Evolutionary conservation across 352 stramenopile species (phyloP), one percentile per base, ranked within the genome.

Genomic region (Peronospora farinosa): DNA sequence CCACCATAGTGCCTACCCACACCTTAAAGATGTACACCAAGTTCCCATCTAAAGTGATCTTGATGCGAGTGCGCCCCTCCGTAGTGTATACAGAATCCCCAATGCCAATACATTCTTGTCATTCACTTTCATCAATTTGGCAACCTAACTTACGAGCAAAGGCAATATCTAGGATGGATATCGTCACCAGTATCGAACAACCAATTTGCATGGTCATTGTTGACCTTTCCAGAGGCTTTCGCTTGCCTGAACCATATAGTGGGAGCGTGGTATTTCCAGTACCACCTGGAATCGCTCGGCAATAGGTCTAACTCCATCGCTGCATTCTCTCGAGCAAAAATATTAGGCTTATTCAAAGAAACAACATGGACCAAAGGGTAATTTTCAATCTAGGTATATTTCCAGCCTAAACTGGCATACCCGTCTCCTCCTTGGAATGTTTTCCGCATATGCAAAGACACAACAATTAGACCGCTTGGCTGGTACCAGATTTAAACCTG

Each of bases 131-230:
- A n/a, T n/a, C n/a, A n/a, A n/a, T n/a, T n/a, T 37, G 37, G 57
- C 45, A 54, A 8, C 47, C 37, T 31, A 51, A 41, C 47, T 57
- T 47, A 53, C 42, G 54, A 53, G 54, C 47, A 57, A 65, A 53
- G 49, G 56, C 35, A 28, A 42, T 49, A 27, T 59, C 45, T 3
- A 65, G 2, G 5, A 65, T 59, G 44, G 40, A 65, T 38, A 59
- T 43, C 36, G 46, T 45, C 50, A 17, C 50, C 40, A n/a, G 56
- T 63, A 23, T 73, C 59, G 19, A 67, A 46, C 12, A 73, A 35
- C 10, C 67, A 19, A 16, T 41, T 48, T 5, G 59, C 55, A 7
- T 19, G 13, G 12, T 32, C 16, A 37, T 69, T 51, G 33, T 67
- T 19, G 12, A 61, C 50, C 40, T 66, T 54, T 0, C 36, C 27